phyloP scores from a whole-genome alignment of 257 asterid species.

The Solanum rostratum region DNA sequence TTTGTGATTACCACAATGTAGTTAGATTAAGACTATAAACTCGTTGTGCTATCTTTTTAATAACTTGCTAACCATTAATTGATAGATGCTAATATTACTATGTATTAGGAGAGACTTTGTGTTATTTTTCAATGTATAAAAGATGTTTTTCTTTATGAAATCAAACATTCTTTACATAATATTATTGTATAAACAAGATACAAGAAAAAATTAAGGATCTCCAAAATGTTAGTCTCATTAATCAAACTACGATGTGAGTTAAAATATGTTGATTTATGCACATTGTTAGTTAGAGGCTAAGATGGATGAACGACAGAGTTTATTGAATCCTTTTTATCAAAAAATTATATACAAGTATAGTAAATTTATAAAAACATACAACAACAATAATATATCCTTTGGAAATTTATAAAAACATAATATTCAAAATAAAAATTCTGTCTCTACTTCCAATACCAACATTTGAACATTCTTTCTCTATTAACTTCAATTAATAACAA shows the following conservation, averaged over 20 bases:
- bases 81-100: too few relatives aligned
- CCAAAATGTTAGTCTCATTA: neutral
- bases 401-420: fast-evolving
- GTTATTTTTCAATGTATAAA: neutral
- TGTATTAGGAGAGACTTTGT: neutral
- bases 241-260: neutral
- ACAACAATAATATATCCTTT: too few relatives aligned
- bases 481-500: neutral
- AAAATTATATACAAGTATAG: neutral
- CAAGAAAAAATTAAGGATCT: neutral
- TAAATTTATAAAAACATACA: neutral
- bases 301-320: neutral
- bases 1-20: neutral
- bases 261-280: neutral
- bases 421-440: neutral
- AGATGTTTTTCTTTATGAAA: neutral
- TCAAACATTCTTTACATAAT: neutral
- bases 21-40: neutral
- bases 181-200: neutral
- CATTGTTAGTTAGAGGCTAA: neutral
- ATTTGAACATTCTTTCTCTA: neutral
- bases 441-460: neutral
- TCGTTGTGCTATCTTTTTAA: too few relatives aligned
- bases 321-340: neutral
- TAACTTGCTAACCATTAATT: too few relatives aligned